Percentiles rank a stretch among this genome's conserved stretches.
These are phyloP conservation scores for Aspergillus sp. DNA, from an alignment of 2,329 filamentous ascomycete genomes.

Conservation along the genomic window DNA sequence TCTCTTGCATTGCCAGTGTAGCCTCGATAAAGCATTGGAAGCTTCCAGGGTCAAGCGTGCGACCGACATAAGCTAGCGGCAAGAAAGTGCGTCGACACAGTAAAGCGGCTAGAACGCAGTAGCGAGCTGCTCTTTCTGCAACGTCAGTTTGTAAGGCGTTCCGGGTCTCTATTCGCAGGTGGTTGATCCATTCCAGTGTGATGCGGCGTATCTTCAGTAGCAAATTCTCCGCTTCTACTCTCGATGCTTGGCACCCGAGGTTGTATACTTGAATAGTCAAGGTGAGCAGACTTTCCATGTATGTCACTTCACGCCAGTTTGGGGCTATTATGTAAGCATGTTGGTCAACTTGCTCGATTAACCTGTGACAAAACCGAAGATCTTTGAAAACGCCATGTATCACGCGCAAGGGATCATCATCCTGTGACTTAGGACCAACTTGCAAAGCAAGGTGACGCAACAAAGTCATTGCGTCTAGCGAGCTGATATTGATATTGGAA, in stretches of 20 bases:
- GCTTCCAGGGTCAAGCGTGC: slow-evolving; percentile 10
- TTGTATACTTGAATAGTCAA: slow-evolving; percentile 48
- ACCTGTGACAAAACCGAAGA: slow-evolving; percentile 49
- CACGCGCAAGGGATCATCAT: slow-evolving; percentile 45
- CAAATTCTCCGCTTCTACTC: slow-evolving; percentile 27
- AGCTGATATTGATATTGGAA: slow-evolving; percentile 62
- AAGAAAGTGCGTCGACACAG: slow-evolving; percentile 56
- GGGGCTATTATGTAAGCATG: slow-evolving; percentile 50
- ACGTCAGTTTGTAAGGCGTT: slow-evolving; percentile 40
- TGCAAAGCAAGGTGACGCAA: slow-evolving; percentile 58
- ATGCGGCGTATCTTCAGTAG: slow-evolving; percentile 48
- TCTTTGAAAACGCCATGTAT: slow-evolving; percentile 56
- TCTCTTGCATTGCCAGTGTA: slow-evolving; percentile 43
- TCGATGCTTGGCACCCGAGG: slow-evolving; percentile 27
- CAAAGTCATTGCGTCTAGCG: slow-evolving; percentile 52
- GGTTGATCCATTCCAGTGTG: slow-evolving; percentile 53
- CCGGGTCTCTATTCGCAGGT: slow-evolving; percentile 51
- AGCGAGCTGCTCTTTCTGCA: slow-evolving; percentile 44
- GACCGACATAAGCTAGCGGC: slow-evolving; percentile 8
- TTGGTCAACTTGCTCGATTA: slow-evolving; percentile 53
- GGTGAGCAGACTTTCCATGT: slow-evolving; percentile 61
- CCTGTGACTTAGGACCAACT: slow-evolving; percentile 51
- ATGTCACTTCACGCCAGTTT: slow-evolving; percentile 62
- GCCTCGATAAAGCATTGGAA: slow-evolving; percentile 40
- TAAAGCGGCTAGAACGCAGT: slow-evolving; percentile 58